Percentiles rank a stretch among this genome's conserved stretches.
Conservation (phyloP, 345 rosid genomes). For the Microcos paniculata region DNA sequence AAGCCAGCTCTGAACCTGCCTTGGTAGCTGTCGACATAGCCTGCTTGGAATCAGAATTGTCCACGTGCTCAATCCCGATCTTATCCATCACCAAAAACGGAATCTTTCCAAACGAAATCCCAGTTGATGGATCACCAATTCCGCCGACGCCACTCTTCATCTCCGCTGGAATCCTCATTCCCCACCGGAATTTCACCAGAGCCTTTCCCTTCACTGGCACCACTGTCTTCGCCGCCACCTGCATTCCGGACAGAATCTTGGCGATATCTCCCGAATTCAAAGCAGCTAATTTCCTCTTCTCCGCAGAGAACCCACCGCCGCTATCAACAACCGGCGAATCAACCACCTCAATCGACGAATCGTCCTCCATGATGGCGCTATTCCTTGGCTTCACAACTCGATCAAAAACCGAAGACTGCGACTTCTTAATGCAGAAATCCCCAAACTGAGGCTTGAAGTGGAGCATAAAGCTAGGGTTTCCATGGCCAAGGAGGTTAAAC, state of each 20-base stretch:
- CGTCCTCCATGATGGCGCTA: slow-evolving; percentile 44
- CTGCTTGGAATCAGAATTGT: slow-evolving; percentile 28
- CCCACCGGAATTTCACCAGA: slow-evolving; percentile 82
- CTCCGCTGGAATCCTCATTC: slow-evolving; percentile 82
- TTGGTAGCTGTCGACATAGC: slow-evolving; percentile 2
- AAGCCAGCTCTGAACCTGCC: slow-evolving; percentile 17
- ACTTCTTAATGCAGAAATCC: slow-evolving; percentile 82
- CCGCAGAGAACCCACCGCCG: slow-evolving; percentile 28
- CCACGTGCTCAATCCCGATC: slow-evolving; percentile 84
- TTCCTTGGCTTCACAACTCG: slow-evolving; percentile 18
- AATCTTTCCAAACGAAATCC: slow-evolving; percentile 53
- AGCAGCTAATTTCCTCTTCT: slow-evolving; percentile 38
- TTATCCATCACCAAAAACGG: slow-evolving; percentile 86
- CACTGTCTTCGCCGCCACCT: slow-evolving; percentile 70
- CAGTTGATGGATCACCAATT: slow-evolving; percentile 36
- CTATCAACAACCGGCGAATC: slow-evolving; percentile 41
- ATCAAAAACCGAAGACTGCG: slow-evolving; percentile 56
- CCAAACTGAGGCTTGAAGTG: slow-evolving; percentile 89
- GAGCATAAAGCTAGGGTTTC: slow-evolving; percentile 86
- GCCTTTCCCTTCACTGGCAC: slow-evolving; percentile 69
- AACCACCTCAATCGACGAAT: slow-evolving; percentile 60
- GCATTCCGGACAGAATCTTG: slow-evolving; percentile 53
- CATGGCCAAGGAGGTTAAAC: slow-evolving; percentile 60
- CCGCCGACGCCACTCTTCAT: slow-evolving; percentile 30
- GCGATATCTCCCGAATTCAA: slow-evolving; percentile 42